phyloP scores from a whole-genome alignment of 805 yeast genomes.

The Pichia membranifaciens region DNA sequence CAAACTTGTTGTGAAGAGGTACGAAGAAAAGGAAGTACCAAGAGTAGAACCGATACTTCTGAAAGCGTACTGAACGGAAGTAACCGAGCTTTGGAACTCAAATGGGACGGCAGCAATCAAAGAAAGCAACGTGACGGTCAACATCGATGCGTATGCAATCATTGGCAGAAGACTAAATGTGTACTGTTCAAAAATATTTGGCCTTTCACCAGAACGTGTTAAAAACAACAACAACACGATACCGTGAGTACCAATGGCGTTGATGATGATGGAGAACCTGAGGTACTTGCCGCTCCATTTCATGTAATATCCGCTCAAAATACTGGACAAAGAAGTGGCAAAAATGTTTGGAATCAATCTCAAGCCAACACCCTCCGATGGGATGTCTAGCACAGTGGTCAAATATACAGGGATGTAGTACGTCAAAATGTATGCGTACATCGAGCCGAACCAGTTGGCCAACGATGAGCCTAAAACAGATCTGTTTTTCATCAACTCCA shows the following conservation, averaged over 20 bases:
- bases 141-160: conserved; percentile 49
- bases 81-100: conserved; percentile 60
- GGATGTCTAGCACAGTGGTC: conserved; percentile 46
- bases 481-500: conserved; percentile 46
- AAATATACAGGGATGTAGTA: conserved; percentile 61
- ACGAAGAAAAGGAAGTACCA: conserved; percentile 60
- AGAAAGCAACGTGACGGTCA: conserved; percentile 61
- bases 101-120: conserved; percentile 68
- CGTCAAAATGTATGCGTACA: conserved; percentile 41
- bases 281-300: conserved; percentile 56
- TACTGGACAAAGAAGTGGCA: conserved; percentile 51
- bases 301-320: conserved; percentile 62
- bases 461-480: conserved; percentile 61
- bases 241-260: conserved; percentile 42
- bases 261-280: conserved; percentile 38
- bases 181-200: conserved; percentile 35
- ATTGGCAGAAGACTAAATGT: conserved; percentile 44
- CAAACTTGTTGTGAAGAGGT: conserved; percentile 50
- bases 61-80: conserved; percentile 61
- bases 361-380: conserved; percentile 53
- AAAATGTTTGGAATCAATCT: conserved; percentile 58
- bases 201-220: conserved; percentile 21
- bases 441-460: conserved; percentile 54
- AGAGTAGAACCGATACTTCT: conserved; percentile 62
- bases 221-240: conserved; percentile 20